Evolutionary conservation across 73 alveolate genomes (phyloP).

Genomic region (Uronychia setigera): DNA sequence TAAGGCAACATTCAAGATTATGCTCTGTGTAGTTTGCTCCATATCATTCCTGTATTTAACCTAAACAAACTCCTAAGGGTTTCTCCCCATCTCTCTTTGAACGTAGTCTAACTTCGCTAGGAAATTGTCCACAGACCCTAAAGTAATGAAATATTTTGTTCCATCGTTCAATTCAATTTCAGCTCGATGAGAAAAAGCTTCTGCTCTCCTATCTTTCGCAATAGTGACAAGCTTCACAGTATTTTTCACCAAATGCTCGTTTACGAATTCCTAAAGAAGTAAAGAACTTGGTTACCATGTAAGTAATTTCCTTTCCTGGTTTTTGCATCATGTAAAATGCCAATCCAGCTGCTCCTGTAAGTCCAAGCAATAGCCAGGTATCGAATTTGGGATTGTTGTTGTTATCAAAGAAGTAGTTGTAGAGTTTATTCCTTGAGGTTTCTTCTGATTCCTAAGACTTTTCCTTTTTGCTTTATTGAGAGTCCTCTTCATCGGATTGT

Average conservation of each 20-base stretch:
- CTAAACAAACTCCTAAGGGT: conserved; percentile 62
- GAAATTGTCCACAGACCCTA: conserved; percentile 65
- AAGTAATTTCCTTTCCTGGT: conserved; percentile 58
- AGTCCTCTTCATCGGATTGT: neutral
- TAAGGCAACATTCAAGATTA: conserved; percentile 1
- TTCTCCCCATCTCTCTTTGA: conserved; percentile 70
- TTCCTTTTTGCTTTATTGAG: neutral
- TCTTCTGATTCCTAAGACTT: conserved; percentile 7
- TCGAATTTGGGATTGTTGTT: conserved; percentile 56
- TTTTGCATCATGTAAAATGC: conserved; percentile 19
- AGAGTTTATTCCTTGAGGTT: conserved; percentile 15
- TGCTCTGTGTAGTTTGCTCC: conserved; percentile 16
- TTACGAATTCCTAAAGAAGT: conserved; percentile 48
- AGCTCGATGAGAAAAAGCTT: conserved; percentile 60
- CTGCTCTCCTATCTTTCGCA: conserved; percentile 58
- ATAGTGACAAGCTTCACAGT: conserved; percentile 56
- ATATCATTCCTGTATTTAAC: conserved; percentile 51
- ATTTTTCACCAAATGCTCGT: conserved; percentile 56
- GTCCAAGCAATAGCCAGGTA: conserved; percentile 35
- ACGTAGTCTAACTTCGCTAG: conserved; percentile 59
- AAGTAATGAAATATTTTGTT: conserved; percentile 55
- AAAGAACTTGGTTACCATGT: neutral
- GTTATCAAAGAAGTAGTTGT: conserved; percentile 49
- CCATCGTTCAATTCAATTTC: conserved; percentile 47
- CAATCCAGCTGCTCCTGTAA: conserved; percentile 22